Evolutionary conservation across 352 stramenopile species (phyloP).

Genomic region (Phytophthora melonis): DNA sequence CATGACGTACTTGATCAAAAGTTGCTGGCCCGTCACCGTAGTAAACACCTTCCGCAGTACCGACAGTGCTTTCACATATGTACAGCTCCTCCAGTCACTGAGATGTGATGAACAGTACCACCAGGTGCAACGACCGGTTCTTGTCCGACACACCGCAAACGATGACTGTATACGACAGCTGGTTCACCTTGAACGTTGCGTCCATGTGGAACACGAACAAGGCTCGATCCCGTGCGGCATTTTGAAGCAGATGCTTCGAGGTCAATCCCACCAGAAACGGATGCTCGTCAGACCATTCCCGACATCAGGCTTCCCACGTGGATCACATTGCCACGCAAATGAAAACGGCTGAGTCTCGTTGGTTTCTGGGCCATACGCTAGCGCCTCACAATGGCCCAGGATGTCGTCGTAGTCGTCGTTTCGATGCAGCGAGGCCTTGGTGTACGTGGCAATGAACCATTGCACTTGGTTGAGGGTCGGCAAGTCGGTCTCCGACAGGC

Average conservation of each 20-base stretch:
- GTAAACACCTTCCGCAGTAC: not conserved
- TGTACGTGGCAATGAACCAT: not conserved
- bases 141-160: conserved; percentile 8
- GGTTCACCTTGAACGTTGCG: conserved; percentile 20
- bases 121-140: conserved; percentile 2
- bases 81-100: not conserved
- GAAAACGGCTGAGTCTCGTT: conserved; percentile 11
- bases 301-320: not conserved
- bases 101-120: conserved; percentile 19
- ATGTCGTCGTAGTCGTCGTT: conserved; percentile 3
- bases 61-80: conserved; percentile 3
- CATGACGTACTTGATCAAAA: conserved; percentile 15
- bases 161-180: conserved; percentile 7
- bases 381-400: not conserved
- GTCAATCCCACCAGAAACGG: too few species aligned
- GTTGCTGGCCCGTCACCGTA: not conserved
- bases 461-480: not conserved
- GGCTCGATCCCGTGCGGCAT: not conserved
- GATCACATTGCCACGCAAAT: not conserved
- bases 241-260: not conserved
- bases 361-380: too few species aligned
- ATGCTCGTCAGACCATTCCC: not conserved
- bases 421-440: not conserved
- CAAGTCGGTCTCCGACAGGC: not conserved
- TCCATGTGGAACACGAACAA: conserved; percentile 21